Base-by-base conservation (phyloP, 495 filamentous ascomycete species). In the Podospora comata region DNA sequence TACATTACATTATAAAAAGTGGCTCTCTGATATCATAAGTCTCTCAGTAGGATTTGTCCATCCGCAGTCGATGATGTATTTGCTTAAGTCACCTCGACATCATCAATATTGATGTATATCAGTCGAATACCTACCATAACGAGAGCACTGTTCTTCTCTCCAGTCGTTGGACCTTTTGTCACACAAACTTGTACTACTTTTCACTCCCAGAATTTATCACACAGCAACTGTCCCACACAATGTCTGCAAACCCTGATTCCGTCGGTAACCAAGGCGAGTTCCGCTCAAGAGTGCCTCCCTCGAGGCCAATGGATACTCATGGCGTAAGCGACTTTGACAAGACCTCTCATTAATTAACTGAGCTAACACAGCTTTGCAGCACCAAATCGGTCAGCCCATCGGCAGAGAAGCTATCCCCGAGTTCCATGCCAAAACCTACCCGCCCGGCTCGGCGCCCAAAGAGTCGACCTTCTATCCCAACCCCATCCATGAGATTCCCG, bases 371-470 rank as follows among this genome's bases (percentile, higher is more conserved):
- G 23, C 23, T 23, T 23, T 23, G 23, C 23, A 64, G 90, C 91
- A 94, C 76, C 80, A 89, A 75, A 85, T 84, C 19, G 92, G 92
- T 69, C 76, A 81, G 48, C 81, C 85, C 67, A 82, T 85, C 62
- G 87, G 86, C 66, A 80, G 80, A 65, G 89, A 94, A 71, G 75
- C 80, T 69, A 79, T 76, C 48, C 86, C 87, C 58, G 89, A 89
- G 71, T 92, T 90, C 82, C 78, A 80, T 69, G 83, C 85, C 44
- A 65, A 92, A 75, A 85, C 84, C 19, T 78, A 87, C 53, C 80
- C 88, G 0, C 76, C 89, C 0, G 91, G 91, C 62, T 87, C 86
- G 6, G 91, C 91, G 0, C 91, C 91, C 0, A 73, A 78, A 1
- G 82, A 86, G 68, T 72, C 79, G 70, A 90, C 89, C 11, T 91